Percentiles rank a stretch among this genome's conserved stretches.
Evolutionary conservation across 2,329 filamentous ascomycete species (phyloP).

Genomic region (Phyllosticta ampelicida): DNA sequence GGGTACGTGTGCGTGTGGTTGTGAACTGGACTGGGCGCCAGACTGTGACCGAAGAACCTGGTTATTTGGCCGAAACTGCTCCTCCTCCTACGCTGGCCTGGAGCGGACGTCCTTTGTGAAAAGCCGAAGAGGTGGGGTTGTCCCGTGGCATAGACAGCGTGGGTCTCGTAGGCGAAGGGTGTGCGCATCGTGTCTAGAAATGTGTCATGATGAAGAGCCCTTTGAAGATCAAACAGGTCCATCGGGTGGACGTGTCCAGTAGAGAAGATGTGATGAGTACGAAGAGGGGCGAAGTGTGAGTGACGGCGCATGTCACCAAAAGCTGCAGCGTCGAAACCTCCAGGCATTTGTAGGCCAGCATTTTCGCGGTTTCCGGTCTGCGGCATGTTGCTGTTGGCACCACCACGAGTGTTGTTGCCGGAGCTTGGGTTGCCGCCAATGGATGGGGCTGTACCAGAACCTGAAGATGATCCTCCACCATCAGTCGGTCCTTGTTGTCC

Average conservation of each 20-base stretch:
- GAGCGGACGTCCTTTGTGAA: neutral
- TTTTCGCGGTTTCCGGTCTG: neutral
- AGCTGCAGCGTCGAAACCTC: neutral
- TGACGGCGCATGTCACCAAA: neutral
- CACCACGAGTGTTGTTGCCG: neutral
- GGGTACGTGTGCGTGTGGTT: neutral
- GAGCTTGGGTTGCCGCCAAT: neutral
- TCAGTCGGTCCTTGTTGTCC: neutral
- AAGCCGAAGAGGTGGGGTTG: neutral
- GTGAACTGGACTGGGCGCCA: neutral
- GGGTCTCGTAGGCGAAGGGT: neutral
- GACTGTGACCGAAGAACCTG: slow-evolving; percentile 2
- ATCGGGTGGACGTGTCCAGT: neutral
- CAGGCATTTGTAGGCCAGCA: slow-evolving; percentile 4
- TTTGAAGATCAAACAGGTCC: neutral
- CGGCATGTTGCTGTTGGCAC: neutral
- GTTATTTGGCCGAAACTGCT: neutral
- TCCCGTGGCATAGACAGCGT: neutral
- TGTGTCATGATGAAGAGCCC: neutral
- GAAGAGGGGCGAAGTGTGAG: neutral
- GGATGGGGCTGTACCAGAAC: neutral
- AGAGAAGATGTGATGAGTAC: neutral
- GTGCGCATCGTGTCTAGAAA: neutral
- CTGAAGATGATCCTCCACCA: slow-evolving; percentile 2
- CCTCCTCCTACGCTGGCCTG: slow-evolving; percentile 1